Evolutionary conservation across 1,139 yeast genomes (phyloP).

Genomic region (Kodamaea alishanica): DNA sequence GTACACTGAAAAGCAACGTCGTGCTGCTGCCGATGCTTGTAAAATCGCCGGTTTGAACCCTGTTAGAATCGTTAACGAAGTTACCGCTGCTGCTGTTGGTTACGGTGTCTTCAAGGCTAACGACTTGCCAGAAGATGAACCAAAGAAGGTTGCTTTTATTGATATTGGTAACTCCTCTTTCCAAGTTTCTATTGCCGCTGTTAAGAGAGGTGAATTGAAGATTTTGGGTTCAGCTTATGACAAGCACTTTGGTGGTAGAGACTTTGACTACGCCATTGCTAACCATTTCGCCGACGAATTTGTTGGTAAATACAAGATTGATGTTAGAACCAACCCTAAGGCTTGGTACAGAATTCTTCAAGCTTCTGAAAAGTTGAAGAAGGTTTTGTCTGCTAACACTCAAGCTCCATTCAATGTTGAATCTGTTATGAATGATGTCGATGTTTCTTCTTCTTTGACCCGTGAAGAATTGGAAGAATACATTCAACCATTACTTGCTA

Average conservation of each 20-base stretch:
- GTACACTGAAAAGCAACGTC: slow-evolving; percentile 96
- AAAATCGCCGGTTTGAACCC: slow-evolving; percentile 96
- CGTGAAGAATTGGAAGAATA: slow-evolving; percentile 93
- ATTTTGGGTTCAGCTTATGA: slow-evolving; percentile 89
- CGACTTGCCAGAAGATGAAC: slow-evolving; percentile 88
- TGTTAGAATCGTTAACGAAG: slow-evolving; percentile 93
- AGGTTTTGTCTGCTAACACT: slow-evolving; percentile 92
- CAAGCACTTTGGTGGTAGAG: slow-evolving; percentile 98
- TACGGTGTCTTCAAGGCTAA: slow-evolving; percentile 98
- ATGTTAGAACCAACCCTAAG: slow-evolving; percentile 85
- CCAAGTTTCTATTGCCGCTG: slow-evolving; percentile 86
- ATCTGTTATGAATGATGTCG: slow-evolving; percentile 95
- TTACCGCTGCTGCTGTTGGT: slow-evolving; percentile 98
- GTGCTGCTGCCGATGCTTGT: slow-evolving; percentile 95
- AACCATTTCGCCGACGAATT: slow-evolving; percentile 93
- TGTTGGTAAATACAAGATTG: slow-evolving; percentile 87
- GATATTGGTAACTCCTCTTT: slow-evolving; percentile 97
- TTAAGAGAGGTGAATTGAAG: slow-evolving; percentile 95
- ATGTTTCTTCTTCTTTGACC: slow-evolving; percentile 83
- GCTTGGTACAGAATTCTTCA: slow-evolving; percentile 90
- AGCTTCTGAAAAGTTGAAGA: slow-evolving; percentile 91
- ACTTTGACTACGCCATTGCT: slow-evolving; percentile 89
- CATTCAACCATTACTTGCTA: slow-evolving; percentile 74
- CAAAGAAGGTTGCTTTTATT: slow-evolving; percentile 85
- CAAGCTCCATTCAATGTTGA: slow-evolving; percentile 94